These are phyloP conservation scores for Stagonosporopsis rhizophila DNA, from an alignment of 2,329 filamentous ascomycete genomes.

Conservation along the genomic window DNA sequence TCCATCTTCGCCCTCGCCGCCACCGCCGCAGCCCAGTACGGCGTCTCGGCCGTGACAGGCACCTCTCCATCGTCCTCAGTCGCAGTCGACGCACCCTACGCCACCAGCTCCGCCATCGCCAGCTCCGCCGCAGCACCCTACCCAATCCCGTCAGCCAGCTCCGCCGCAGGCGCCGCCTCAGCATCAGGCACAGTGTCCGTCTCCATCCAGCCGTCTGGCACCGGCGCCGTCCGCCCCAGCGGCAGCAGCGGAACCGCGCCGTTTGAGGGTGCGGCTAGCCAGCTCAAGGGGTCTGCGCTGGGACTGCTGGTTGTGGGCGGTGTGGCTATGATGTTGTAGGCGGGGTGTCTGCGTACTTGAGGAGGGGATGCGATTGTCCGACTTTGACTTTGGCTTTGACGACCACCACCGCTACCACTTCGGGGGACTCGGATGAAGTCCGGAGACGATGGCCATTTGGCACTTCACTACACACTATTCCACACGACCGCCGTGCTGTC, in stretches of 20 bases:
- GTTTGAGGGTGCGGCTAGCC: constrained; percentile 39
- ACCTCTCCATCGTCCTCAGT: constrained; percentile 2
- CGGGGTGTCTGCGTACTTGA: no score
- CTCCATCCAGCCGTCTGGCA: constrained; percentile 19
- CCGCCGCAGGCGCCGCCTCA: constrained; percentile 21
- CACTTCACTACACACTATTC: no score
- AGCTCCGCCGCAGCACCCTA: constrained; percentile 7
- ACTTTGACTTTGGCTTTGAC: no score
- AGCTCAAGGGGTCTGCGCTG: constrained; percentile 36
- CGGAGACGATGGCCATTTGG: no score
- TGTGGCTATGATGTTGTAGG: constrained; percentile 38
- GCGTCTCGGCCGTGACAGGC: constrained; percentile 35
- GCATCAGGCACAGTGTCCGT: constrained; percentile 31
- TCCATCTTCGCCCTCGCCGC: constrained; percentile 36
- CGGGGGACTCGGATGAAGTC: no score
- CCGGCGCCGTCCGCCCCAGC: constrained; percentile 19
- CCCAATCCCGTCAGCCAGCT: neutral
- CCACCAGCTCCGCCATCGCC: neutral
- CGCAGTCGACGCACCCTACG: neutral
- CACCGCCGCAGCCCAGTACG: constrained; percentile 35
- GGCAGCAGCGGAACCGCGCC: constrained; percentile 29
- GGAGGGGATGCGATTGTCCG: neutral
- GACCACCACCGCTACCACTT: no score
- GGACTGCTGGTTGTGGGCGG: constrained; percentile 41
- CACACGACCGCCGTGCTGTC: no score